A percentile compares a stretch with the other conserved stretches of the same genome.
Conservation (phyloP, 83 land plant species). For the Thuja plicata region DNA sequence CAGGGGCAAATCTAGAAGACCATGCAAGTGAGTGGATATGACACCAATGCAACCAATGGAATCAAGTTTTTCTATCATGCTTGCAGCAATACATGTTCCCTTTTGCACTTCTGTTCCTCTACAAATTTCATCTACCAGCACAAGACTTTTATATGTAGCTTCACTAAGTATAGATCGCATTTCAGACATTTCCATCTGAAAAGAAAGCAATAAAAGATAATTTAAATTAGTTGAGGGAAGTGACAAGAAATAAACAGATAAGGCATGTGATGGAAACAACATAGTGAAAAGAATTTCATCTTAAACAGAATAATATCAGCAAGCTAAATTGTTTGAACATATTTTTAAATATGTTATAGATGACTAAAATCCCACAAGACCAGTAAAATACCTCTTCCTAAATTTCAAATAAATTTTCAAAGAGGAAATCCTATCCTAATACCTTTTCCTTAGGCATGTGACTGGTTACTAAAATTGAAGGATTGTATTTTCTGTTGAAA, state of each 20-base stretch:
- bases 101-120: conserved; percentile 95
- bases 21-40: conserved; percentile 94
- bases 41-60: conserved; percentile 78
- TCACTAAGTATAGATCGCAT: conserved; percentile 59
- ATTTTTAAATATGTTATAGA: background rate
- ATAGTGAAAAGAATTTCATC: background rate
- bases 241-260: background rate
- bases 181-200: conserved; percentile 96
- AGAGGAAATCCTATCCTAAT: background rate
- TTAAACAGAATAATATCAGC: background rate
- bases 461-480: background rate
- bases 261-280: background rate
- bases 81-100: conserved; percentile 95
- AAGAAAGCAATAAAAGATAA: background rate
- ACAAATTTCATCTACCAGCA: conserved; percentile 92
- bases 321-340: background rate
- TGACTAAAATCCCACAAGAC: background rate
- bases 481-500: background rate
- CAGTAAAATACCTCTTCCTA: background rate
- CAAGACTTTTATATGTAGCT: conserved; percentile 68
- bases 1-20: conserved; percentile 79
- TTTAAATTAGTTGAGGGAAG: background rate
- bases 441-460: background rate
- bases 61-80: conserved; percentile 86
- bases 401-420: background rate